Evolutionary conservation across 129 eudicot genomes (phyloP).

Genomic region (Flaveria robusta): DNA sequence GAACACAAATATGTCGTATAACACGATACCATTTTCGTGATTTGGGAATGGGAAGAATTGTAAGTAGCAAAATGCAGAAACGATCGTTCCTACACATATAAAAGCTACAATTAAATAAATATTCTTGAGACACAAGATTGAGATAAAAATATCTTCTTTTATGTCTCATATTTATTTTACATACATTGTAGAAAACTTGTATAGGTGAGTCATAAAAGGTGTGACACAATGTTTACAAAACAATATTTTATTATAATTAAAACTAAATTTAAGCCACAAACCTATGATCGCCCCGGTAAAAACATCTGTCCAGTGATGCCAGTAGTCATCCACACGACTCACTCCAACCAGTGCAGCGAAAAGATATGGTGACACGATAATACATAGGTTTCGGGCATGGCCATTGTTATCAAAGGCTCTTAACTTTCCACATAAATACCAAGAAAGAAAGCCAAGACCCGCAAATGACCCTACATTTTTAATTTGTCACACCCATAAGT

Average conservation of each 20-base stretch:
- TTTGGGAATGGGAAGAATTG: conserved; percentile 62
- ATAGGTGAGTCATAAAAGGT: not conserved
- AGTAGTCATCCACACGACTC: conserved; percentile 71
- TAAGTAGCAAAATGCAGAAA: conserved; percentile 52
- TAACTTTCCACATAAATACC: conserved; percentile 67
- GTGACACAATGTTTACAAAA: too few relatives aligned
- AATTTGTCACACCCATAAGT: not conserved
- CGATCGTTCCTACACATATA: conserved; percentile 38
- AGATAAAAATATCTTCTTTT: not conserved
- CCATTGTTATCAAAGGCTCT: conserved; percentile 51
- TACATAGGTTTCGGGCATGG: conserved; percentile 51
- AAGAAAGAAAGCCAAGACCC: conserved; percentile 70
- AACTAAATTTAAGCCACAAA: conserved; percentile 1
- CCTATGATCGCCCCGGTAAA: conserved; percentile 59
- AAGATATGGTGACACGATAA: conserved; percentile 55
- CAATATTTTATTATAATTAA: not conserved
- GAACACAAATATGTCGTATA: too few relatives aligned
- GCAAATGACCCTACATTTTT: conserved; percentile 67
- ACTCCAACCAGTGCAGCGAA: conserved; percentile 56
- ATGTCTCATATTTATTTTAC: not conserved
- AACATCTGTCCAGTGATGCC: conserved; percentile 76
- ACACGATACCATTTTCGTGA: conserved; percentile 36
- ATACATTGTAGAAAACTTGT: not conserved
- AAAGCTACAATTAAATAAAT: not conserved
- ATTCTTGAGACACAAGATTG: not conserved